Evolutionary conservation across 2,329 filamentous ascomycete genomes (phyloP).

Genomic region (Orbilia ellipsospora): DNA sequence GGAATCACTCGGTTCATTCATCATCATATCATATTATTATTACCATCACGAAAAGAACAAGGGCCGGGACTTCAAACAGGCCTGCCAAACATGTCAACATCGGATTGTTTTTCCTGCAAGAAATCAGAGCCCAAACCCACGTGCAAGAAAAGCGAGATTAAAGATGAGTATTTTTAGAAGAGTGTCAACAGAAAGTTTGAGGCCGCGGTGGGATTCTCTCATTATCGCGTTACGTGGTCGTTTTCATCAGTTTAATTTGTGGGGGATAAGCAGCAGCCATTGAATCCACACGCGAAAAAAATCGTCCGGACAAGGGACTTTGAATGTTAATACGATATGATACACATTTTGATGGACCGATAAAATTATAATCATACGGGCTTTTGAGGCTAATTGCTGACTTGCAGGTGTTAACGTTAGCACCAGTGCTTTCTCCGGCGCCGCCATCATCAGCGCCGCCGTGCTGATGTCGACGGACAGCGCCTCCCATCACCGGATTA

Average conservation of each 20-base stretch:
- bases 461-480: conserved; percentile 37
- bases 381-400: conserved; percentile 46
- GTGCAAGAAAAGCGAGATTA: conserved; percentile 24
- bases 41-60: too few species aligned
- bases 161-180: conserved; percentile 47
- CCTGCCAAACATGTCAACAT: conserved; percentile 13
- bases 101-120: conserved; percentile 33
- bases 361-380: neutral
- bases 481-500: conserved; percentile 40
- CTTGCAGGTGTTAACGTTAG: conserved; percentile 27
- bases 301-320: neutral
- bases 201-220: conserved; percentile 2
- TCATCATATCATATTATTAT: too few species aligned
- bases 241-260: conserved; percentile 52
- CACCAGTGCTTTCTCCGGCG: neutral
- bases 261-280: conserved; percentile 51
- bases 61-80: too few species aligned
- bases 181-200: neutral
- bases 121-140: conserved; percentile 41
- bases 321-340: neutral
- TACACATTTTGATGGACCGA: neutral
- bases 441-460: conserved; percentile 15
- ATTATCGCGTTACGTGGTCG: conserved; percentile 31
- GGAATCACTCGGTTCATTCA: too few species aligned
- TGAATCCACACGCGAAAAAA: neutral